Conservation (phyloP, 768 basidiomycete species). For the Polyporus arcularius region DNA sequence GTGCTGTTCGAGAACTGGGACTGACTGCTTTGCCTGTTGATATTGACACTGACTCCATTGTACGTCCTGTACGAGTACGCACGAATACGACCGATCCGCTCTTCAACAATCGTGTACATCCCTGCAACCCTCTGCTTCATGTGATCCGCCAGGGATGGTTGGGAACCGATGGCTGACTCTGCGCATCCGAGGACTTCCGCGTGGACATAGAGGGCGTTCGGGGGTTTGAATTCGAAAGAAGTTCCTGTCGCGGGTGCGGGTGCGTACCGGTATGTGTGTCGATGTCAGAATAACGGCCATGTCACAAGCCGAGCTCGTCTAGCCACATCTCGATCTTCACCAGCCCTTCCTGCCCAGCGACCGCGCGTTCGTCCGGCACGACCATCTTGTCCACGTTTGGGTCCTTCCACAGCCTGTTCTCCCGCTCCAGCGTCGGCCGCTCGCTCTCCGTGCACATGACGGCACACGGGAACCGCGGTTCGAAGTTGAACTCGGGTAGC, state of each 20-base stretch:
- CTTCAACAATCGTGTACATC: too few species aligned
- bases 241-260: too few species aligned
- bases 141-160: too few species aligned
- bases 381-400: slow-evolving; percentile 24
- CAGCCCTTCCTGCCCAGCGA: slow-evolving; percentile 42
- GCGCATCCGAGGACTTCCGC: too few species aligned
- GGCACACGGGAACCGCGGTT: slow-evolving; percentile 62
- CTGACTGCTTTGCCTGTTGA: not conserved
- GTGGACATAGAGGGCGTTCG: not conserved
- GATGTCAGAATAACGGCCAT: not conserved
- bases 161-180: too few species aligned
- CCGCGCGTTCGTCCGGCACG: slow-evolving; percentile 8
- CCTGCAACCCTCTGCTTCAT: too few species aligned
- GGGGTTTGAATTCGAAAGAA: too few species aligned
- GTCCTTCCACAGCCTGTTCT: slow-evolving; percentile 44
- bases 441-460: slow-evolving; percentile 42
- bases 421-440: slow-evolving; percentile 34
- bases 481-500: slow-evolving; percentile 57
- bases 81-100: too few species aligned
- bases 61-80: too few species aligned
- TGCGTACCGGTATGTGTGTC: not conserved
- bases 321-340: slow-evolving; percentile 52
- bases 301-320: slow-evolving; percentile 53
- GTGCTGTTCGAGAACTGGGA: not conserved
- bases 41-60: too few species aligned